Evolutionary conservation across 306 rosid genomes (phyloP), one percentile per base, ranked within the genome.

Genomic region (Casuarina glauca): DNA sequence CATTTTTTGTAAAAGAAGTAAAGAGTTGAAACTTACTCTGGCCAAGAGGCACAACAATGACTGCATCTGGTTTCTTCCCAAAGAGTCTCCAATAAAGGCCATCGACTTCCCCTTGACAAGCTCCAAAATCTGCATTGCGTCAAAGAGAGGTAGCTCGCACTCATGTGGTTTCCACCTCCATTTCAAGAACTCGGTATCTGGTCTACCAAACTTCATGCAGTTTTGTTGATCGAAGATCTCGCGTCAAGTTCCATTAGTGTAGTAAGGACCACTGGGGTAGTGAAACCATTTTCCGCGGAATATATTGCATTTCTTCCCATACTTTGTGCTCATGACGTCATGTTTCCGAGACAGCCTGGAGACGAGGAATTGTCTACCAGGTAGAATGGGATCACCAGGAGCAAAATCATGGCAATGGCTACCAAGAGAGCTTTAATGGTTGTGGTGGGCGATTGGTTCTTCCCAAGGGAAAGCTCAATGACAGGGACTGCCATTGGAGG

Each of bases 161-260:
- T 82, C 91, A 19, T 95, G 72, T 0, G 98, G 98, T 42, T 87
- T 87, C 98, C 98, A 95, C 76, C 92, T 79, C 98, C 98, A 95
- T n/a, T 88, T 83, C 58, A 89, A 57, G 78, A 80, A 95, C 64
- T 85, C 97, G 9, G 39, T 52, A 57, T 92, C 97, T 0, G 91
- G 89, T 13, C 98, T 86, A 43, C 93, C 97, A 76, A 88, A 88
- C 78, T 95, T 92, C 68, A 95, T n/a, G 87, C 98, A 95, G 46
- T 95, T 95, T 44, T 87, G 95, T 42, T 91, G 88, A 52, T 90
- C 93, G 39, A 87, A 79, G 32, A 95, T 91, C 77, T 53, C 80
- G 44, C 71, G 20, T 44, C 98, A 92, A 53, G 88, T 91, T 15
- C 70, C 84, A 38, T 91, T 85, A 8, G 82, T 85, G 83, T 95